These are phyloP conservation scores for Candida chilensis DNA, from an alignment of 805 yeast species.

Conservation along the genomic window DNA sequence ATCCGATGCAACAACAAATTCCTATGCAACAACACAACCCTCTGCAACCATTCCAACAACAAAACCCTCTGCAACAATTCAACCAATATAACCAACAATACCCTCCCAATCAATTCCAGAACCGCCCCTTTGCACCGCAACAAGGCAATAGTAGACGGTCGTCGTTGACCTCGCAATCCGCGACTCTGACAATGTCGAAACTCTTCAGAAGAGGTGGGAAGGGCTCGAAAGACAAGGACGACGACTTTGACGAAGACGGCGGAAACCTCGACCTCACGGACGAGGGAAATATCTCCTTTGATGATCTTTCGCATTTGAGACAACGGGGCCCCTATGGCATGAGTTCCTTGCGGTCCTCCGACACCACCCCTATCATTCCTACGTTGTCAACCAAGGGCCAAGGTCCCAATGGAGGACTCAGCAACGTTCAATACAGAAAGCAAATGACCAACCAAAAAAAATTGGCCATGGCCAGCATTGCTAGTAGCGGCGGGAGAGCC, in stretches of 20 bases:
- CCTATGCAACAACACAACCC: too few relatives aligned
- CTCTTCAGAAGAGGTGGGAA: conserved; percentile 29
- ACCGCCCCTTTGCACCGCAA: conserved; percentile 9
- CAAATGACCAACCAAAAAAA: conserved; percentile 63
- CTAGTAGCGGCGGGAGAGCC: conserved; percentile 20
- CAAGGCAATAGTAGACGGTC: conserved; percentile 18
- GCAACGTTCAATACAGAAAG: conserved; percentile 59
- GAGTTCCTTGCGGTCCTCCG: conserved; percentile 22
- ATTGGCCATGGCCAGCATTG: conserved; percentile 35
- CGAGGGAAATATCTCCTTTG: conserved; percentile 41
- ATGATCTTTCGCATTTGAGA: conserved; percentile 53
- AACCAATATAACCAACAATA: conserved; percentile 2
- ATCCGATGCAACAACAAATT: conserved; percentile 1
- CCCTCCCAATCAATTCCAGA: conserved; percentile 2
- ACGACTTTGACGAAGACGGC: conserved; percentile 27
- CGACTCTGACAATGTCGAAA: conserved; percentile 21
- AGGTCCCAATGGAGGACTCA: conserved; percentile 17
- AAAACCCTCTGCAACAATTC: conserved; percentile 3
- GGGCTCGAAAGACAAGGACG: conserved; percentile 13
- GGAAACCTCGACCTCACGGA: conserved; percentile 23
- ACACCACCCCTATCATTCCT: conserved; percentile 71
- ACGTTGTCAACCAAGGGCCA: conserved; percentile 34
- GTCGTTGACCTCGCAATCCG: conserved; percentile 26
- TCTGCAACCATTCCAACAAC: conserved; percentile 5
- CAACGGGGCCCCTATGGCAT: conserved; percentile 63